A percentile compares a stretch with the other conserved stretches of the same genome.
phyloP scores from a whole-genome alignment of 495 filamentous ascomycete genomes.

The Hamigera avellanea region DNA sequence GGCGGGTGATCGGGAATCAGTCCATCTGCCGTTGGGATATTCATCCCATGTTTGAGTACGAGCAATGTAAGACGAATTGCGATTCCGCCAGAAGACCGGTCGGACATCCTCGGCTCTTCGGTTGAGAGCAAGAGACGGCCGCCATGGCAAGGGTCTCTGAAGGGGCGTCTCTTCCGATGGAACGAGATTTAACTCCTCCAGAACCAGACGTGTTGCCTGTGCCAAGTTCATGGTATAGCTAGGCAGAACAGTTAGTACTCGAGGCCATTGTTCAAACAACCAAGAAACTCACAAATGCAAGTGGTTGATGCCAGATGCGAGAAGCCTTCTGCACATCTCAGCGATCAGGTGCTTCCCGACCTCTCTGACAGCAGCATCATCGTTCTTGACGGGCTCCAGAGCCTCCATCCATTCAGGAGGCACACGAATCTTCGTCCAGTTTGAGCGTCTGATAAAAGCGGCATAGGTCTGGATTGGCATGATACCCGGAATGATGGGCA shows the following conservation, averaged over 20 bases:
- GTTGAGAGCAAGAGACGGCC: slow-evolving; percentile 80
- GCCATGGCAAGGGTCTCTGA: slow-evolving; percentile 84
- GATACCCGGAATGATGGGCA: slow-evolving; percentile 93
- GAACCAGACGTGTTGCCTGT: slow-evolving; percentile 82
- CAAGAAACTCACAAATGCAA: slow-evolving; percentile 65
- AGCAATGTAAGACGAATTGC: slow-evolving; percentile 86
- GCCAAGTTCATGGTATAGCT: slow-evolving; percentile 99
- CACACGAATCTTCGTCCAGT: slow-evolving; percentile 75
- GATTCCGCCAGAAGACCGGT: slow-evolving; percentile 98
- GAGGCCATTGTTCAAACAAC: background rate
- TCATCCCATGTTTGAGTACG: slow-evolving; percentile 99
- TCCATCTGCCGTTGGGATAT: slow-evolving; percentile 98
- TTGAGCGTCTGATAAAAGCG: slow-evolving; percentile 77
- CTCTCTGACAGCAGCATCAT: slow-evolving; percentile 85
- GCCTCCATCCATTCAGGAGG: slow-evolving; percentile 69
- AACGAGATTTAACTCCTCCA: slow-evolving; percentile 75
- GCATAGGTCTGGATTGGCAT: slow-evolving; percentile 98
- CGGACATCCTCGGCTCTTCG: slow-evolving; percentile 91
- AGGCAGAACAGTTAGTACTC: background rate
- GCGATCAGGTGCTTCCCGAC: slow-evolving; percentile 85
- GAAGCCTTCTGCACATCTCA: slow-evolving; percentile 76
- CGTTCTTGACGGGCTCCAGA: slow-evolving; percentile 90
- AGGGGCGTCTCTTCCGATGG: slow-evolving; percentile 65
- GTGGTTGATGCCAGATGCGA: slow-evolving; percentile 71
- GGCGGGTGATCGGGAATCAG: slow-evolving; percentile 90